Conservation (phyloP, 148 eudicot species). For the Selenicereus undatus region DNA sequence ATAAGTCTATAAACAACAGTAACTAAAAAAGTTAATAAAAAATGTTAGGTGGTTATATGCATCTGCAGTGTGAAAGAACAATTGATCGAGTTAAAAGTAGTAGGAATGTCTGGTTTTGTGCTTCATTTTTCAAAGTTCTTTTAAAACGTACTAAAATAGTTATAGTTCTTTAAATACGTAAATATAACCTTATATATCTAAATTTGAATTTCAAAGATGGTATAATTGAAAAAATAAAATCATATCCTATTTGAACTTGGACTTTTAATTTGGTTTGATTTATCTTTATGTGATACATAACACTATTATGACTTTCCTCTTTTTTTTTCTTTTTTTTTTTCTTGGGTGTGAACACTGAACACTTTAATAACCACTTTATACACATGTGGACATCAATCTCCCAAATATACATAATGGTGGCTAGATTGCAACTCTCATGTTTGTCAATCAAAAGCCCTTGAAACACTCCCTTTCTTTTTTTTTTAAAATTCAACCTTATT, state of each 20-base stretch:
- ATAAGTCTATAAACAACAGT: slow-evolving; percentile 16
- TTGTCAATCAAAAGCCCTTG: slow-evolving; percentile 17
- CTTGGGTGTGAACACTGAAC: not conserved
- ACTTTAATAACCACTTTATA: not conserved
- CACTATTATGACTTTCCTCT: too few species aligned
- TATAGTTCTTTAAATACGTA: not conserved
- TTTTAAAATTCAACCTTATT: slow-evolving; percentile 3
- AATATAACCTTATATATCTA: too few species aligned
- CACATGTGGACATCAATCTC: not conserved
- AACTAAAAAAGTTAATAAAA: slow-evolving; percentile 16
- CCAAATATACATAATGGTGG: not conserved
- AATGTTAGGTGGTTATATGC: not conserved
- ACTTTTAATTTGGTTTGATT: too few species aligned
- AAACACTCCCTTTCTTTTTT: slow-evolving; percentile 14
- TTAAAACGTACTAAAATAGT: not conserved
- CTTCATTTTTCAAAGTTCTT: not conserved
- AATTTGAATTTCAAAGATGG: too few species aligned
- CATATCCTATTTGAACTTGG: too few species aligned
- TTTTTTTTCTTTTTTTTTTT: not conserved
- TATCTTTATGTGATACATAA: not conserved
- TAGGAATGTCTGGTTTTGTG: not conserved
- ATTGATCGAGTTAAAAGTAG: not conserved
- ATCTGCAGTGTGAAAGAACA: not conserved
- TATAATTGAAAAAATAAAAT: too few species aligned
- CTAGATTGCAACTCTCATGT: slow-evolving; percentile 11